Evolutionary conservation across 176 grass and related monocot genomes (phyloP), one percentile per base, ranked within the genome.

Genomic region (Saccharum spontaneum): DNA sequence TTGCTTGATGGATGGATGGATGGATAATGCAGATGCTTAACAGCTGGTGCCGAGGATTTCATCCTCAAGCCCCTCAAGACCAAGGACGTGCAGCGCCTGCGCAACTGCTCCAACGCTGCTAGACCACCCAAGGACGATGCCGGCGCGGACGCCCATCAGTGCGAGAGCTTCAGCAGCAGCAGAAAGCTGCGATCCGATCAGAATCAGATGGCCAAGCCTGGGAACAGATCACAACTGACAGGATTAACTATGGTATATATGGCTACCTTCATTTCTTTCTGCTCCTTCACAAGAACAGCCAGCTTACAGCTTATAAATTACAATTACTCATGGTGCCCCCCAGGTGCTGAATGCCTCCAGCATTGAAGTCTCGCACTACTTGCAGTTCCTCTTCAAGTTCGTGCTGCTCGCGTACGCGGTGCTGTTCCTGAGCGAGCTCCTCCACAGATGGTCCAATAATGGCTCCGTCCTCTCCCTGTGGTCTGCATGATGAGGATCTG

Each of bases 11-110:
- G 45, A 44, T 55, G 54, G 18, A 66, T 48, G 46, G 13, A 48
- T 52, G 50, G 50, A 54, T 55, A 60, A 85, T 38, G 65, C 88
- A 90, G 88, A 78, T 90, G 88, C 88, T 79, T 90, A 66, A 78
- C 88, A 36, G 88, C 88, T 18, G 95, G 95, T 52, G 95, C 95
- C 6, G 87, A 95, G 37, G 95, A 98, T 76, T 98, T 93, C 89
- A 90, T 98, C 61, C 23, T 98, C 24, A 98, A 98, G 79, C 95
- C 95, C 67, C 87, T 95, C 67, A 86, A 81, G 83, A 74, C 52
- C 48, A 89, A 93, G 52, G 93, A 98, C 78, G 76, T 93, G 31
- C 95, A 89, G 77, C 90, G 89, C 31, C 73, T 98, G 76, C 85
- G 80, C 69, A 84, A 83, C 81, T 98, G 85, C 76, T 92, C 87